Base-by-base conservation (phyloP, 805 yeast genomes). In the Tetrapisispora namnaoensis region DNA sequence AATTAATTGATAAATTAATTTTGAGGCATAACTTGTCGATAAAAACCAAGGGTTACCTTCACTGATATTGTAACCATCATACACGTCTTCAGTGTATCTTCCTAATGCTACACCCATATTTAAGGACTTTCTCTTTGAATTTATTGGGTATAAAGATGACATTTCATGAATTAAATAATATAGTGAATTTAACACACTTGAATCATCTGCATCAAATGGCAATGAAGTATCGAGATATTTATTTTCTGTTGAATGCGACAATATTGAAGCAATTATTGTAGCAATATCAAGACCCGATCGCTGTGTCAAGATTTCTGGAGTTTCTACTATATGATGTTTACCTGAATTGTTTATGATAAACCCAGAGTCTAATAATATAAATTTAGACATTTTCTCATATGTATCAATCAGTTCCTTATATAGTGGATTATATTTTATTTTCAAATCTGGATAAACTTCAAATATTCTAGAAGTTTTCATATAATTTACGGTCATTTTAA, bases 41-140 rank as follows among this genome's bases (percentile, higher is more conserved):
- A 90, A 76, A 61, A 89, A 88, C 98, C 97, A 90, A 6, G 98
- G 97, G 59, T 90, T 89, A 2, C 96, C 97, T 57, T 82, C 87
- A 32, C 82, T 72, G 0, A 76, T 70, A 0, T 79, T 80, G 51
- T 71, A 68, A 0, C 96, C 96, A 63, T 90, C 83, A 65, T 90
- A 90, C 10, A 83, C 63, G 66, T 90, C 98, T 60, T 90, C 98
- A 0, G 97, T 96, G 60, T 90, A 90, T 60, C 98, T 74, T 2
- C 98, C 98, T 47, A 90, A 66, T 0, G 84, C 95, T 45, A 82
- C 81, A 2, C 76, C 77, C 62, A 44, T 69, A 66, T 45, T 45
- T 17, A 30, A 16, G 2, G 22, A 27, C 4, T 9, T 13, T 17
- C 27, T 39, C 24, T 67, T 62, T 50, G 74, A 78, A 66, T 91